Evolutionary conservation across 768 basidiomycete species (phyloP).

Genomic region (Boletus rubescentipes): DNA sequence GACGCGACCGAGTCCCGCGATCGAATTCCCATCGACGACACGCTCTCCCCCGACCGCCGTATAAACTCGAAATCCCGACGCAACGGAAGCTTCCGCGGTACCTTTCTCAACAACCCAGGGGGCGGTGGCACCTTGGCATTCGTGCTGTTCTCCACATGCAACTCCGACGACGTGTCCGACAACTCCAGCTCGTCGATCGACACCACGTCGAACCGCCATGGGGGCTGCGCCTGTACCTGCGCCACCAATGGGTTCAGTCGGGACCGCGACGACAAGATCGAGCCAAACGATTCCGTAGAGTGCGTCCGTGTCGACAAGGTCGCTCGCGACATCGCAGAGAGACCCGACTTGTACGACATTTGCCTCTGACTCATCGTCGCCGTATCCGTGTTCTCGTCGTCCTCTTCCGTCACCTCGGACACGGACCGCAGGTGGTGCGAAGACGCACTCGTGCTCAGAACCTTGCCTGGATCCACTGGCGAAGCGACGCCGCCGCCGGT

Average conservation of each 20-base stretch:
- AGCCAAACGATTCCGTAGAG: slow-evolving; percentile 35
- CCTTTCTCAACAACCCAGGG: slow-evolving; percentile 56
- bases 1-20: slow-evolving; percentile 61
- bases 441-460: not conserved
- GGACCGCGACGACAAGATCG: slow-evolving; percentile 32
- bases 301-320: slow-evolving; percentile 28
- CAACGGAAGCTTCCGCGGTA: slow-evolving; percentile 60
- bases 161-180: slow-evolving; percentile 72
- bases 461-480: slow-evolving; percentile 8
- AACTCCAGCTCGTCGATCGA: slow-evolving; percentile 79
- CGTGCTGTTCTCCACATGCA: slow-evolving; percentile 28
- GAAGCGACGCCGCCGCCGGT: not conserved
- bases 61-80: slow-evolving; percentile 83
- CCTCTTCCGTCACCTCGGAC: slow-evolving; percentile 33
- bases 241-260: slow-evolving; percentile 32
- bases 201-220: slow-evolving; percentile 68
- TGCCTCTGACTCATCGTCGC: slow-evolving; percentile 13
- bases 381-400: slow-evolving; percentile 23
- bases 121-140: slow-evolving; percentile 37
- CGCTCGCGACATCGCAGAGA: slow-evolving; percentile 21
- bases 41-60: slow-evolving; percentile 61
- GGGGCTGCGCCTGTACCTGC: slow-evolving; percentile 39
- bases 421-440: slow-evolving; percentile 29
- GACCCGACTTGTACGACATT: slow-evolving; percentile 23
- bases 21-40: slow-evolving; percentile 77